Percentiles rank a stretch among this genome's conserved stretches.
Evolutionary conservation across 2,329 filamentous ascomycete species (phyloP).

Genomic region (Arthrobotrys megalospora): DNA sequence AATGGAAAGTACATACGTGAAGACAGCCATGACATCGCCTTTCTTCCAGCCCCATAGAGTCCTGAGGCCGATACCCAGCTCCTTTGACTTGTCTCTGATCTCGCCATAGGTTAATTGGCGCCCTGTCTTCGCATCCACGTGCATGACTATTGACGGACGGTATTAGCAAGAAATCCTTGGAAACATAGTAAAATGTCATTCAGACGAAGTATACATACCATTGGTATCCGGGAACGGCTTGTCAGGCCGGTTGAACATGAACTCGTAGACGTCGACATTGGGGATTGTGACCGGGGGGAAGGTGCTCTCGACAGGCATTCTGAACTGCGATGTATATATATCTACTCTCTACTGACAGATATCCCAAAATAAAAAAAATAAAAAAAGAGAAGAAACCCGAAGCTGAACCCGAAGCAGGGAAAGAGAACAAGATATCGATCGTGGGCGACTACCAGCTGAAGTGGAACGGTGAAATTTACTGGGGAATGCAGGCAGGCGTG

Average conservation of each 20-base stretch:
- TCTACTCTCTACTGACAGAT: neutral
- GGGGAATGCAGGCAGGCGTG: conserved; percentile 4
- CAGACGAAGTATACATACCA: conserved; percentile 70
- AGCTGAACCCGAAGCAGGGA: neutral
- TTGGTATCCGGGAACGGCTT: conserved; percentile 79
- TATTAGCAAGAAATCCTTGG: conserved; percentile 22
- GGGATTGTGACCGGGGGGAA: conserved; percentile 80
- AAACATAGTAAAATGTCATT: neutral
- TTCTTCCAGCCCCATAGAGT: conserved; percentile 83
- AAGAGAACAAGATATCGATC: neutral
- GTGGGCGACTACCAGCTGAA: conserved; percentile 1
- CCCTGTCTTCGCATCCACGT: conserved; percentile 80
- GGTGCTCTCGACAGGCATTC: conserved; percentile 80
- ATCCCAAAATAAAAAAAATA: neutral
- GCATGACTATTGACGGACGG: conserved; percentile 76
- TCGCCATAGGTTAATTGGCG: conserved; percentile 80
- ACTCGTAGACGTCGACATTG: conserved; percentile 81
- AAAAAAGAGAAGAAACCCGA: too few relatives aligned
- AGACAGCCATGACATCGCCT: conserved; percentile 86
- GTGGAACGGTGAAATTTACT: neutral
- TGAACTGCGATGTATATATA: conserved; percentile 48
- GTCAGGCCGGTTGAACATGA: conserved; percentile 80
- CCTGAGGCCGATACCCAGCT: conserved; percentile 86
- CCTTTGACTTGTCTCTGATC: conserved; percentile 76
- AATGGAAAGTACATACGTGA: conserved; percentile 69